These are phyloP conservation scores for Blepharisma undulans DNA, from an alignment of 169 alveolate species.

Conservation along the genomic window DNA sequence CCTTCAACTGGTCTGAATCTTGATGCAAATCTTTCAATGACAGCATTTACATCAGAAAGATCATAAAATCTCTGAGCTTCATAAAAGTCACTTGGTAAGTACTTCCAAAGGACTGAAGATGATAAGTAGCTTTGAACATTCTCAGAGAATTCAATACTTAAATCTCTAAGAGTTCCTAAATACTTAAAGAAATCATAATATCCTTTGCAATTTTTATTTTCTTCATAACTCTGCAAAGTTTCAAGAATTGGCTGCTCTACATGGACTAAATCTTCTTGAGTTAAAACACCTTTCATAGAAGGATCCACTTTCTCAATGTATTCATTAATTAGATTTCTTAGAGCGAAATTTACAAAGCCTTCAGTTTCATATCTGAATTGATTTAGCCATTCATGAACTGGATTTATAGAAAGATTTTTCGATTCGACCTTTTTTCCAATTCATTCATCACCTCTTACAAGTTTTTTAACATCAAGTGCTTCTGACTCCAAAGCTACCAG, in stretches of 20 bases:
- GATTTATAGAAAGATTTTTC: not conserved
- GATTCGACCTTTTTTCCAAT: not conserved
- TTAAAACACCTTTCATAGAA: slow-evolving; percentile 8
- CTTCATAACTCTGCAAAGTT: not conserved
- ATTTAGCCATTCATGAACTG: slow-evolving; percentile 20
- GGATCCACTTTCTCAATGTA: slow-evolving; percentile 18
- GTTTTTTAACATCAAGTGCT: not conserved
- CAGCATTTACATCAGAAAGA: not conserved
- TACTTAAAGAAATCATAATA: not conserved
- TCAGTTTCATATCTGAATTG: slow-evolving; percentile 14
- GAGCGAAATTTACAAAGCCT: not conserved
- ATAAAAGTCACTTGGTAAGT: not conserved
- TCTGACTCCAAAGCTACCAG: not conserved
- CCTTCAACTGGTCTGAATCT: not conserved
- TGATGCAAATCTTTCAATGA: not conserved
- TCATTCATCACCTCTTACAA: slow-evolving; percentile 11
- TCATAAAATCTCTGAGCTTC: not conserved
- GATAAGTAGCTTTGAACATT: not conserved
- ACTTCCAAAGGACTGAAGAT: not conserved
- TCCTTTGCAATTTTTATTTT: slow-evolving; percentile 10
- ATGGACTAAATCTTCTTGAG: not conserved
- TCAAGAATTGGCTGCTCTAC: not conserved
- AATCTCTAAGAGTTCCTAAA: not conserved
- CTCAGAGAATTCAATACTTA: not conserved
- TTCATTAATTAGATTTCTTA: not conserved